Percentiles rank a stretch among this genome's conserved stretches.
phyloP scores from a whole-genome alignment of 495 filamentous ascomycete genomes.

The Hypoxylon perforatum region DNA sequence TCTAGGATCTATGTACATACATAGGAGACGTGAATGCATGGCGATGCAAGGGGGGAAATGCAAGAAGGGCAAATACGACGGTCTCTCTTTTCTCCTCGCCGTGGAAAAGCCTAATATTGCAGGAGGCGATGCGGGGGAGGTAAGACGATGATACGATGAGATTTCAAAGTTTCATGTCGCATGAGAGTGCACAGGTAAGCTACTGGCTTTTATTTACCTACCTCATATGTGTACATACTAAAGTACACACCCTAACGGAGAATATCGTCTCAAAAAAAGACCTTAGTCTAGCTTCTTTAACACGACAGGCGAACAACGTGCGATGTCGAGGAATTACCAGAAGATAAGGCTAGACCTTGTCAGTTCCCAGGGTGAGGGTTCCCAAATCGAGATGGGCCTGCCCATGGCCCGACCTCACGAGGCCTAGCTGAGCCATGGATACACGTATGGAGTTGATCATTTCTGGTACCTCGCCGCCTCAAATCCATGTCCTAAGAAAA shows the following conservation, averaged over 20 bases:
- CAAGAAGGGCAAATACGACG: conserved; percentile 2
- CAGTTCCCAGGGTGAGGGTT: conserved; percentile 15
- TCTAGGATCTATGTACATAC: too few species aligned
- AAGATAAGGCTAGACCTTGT: conserved; percentile 25
- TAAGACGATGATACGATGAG: conserved; percentile 36
- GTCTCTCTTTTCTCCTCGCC: not conserved
- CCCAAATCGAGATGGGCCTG: conserved; percentile 32
- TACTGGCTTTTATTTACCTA: not conserved
- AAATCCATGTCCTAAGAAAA: not conserved
- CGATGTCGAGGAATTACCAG: conserved; percentile 15
- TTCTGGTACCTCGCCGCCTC: not conserved
- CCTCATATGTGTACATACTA: not conserved
- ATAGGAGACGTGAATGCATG: conserved; percentile 15
- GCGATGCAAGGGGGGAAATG: conserved; percentile 27
- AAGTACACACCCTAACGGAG: conserved; percentile 22
- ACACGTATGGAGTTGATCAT: not conserved
- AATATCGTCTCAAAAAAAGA: conserved; percentile 37
- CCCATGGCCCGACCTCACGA: conserved; percentile 32
- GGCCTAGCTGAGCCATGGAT: conserved; percentile 16
- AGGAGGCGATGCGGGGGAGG: conserved; percentile 37
- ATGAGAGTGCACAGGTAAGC: conserved; percentile 23
- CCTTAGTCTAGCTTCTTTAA: conserved; percentile 24
- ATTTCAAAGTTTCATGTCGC: conserved; percentile 39
- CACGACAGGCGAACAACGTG: conserved; percentile 17
- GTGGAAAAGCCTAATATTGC: conserved; percentile 30